A percentile compares a stretch with the other conserved stretches of the same genome.
Evolutionary conservation across 768 basidiomycete species (phyloP).

Genomic region (Ramaria rubella): DNA sequence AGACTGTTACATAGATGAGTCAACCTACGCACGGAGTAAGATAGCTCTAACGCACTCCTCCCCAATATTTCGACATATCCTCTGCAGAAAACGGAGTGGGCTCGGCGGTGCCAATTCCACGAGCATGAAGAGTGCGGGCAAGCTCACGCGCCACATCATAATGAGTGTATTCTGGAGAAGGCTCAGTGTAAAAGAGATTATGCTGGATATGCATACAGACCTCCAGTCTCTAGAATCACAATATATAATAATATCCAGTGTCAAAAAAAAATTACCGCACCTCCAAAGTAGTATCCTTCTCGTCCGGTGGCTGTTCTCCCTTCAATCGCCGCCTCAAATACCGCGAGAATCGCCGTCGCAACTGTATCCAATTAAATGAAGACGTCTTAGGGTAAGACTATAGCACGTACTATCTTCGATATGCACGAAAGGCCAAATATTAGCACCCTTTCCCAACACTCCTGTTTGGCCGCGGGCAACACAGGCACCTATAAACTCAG

Average conservation of each 20-base stretch:
- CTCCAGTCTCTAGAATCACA: not conserved
- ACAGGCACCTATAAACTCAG: conserved; percentile 18
- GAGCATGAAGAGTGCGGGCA: conserved; percentile 30
- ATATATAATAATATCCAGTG: not conserved
- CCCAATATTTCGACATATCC: conserved; percentile 40
- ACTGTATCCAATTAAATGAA: not conserved
- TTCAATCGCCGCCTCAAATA: conserved; percentile 37
- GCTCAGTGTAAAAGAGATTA: not conserved
- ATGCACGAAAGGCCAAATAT: conserved; percentile 54
- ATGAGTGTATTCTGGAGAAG: conserved; percentile 39
- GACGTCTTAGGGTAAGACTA: not conserved
- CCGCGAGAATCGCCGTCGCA: conserved; percentile 31
- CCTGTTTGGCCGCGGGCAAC: conserved; percentile 40
- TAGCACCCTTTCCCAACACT: conserved; percentile 49
- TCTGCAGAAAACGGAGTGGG: conserved; percentile 42
- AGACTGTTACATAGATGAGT: conserved; percentile 16
- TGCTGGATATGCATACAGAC: not conserved
- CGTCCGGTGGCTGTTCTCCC: conserved; percentile 29
- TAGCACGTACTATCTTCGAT: conserved; percentile 27
- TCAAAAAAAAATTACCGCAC: not conserved
- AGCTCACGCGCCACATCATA: conserved; percentile 38
- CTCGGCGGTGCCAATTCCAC: conserved; percentile 32
- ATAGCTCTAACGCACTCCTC: conserved; percentile 17
- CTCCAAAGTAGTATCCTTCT: conserved; percentile 49
- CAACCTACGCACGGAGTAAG: not conserved